phyloP scores from a whole-genome alignment of 257 asterid species.

The Gentiana straminea region DNA sequence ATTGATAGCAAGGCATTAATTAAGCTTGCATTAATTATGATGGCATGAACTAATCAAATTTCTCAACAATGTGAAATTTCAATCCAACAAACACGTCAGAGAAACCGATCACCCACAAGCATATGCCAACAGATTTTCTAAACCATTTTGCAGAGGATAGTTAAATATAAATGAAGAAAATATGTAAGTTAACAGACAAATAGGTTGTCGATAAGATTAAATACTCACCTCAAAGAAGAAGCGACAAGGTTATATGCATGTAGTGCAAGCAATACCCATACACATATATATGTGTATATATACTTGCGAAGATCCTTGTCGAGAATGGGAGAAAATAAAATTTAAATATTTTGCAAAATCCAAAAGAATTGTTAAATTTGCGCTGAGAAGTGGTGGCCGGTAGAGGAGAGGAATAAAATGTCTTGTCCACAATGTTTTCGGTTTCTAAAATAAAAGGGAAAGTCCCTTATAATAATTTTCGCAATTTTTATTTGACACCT shows the following conservation, averaged over 20 bases:
- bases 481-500: no score
- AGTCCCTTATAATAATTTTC: background rate
- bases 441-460: background rate
- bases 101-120: background rate
- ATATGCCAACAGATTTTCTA: no score
- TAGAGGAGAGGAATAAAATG: background rate
- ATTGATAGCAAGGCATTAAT: background rate
- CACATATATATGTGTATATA: background rate
- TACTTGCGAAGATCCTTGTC: background rate
- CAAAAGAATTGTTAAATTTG: background rate
- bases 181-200: background rate
- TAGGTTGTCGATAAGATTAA: background rate
- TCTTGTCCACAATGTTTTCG: background rate
- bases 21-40: background rate
- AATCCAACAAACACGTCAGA: no score
- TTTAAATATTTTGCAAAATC: no score
- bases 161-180: no score
- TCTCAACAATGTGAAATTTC: background rate
- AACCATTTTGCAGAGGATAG: no score
- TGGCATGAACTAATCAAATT: background rate
- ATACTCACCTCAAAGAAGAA: constrained; percentile 5
- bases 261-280: background rate
- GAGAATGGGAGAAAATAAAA: no score
- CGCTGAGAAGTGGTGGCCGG: constrained; percentile 7
- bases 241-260: background rate